phyloP scores from a whole-genome alignment of 768 basidiomycete genomes.

The Leccinum broughii region DNA sequence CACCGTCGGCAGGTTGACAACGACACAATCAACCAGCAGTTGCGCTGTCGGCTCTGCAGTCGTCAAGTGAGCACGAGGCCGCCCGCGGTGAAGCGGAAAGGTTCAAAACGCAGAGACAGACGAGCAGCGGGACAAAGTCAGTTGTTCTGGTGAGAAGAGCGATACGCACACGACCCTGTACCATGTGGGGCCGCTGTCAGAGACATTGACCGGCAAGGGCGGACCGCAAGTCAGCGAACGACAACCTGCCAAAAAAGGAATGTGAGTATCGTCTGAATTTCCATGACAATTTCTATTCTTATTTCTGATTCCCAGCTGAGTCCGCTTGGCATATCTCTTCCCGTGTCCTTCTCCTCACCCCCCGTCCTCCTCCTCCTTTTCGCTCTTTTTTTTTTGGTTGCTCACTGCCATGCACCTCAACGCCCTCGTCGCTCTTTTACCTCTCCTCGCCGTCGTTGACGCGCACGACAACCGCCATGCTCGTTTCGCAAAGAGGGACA shows the following conservation, averaged over 20 bases:
- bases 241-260: background rate
- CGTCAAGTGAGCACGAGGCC: background rate
- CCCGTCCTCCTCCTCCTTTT: background rate
- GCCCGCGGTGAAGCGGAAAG: background rate
- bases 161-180: background rate
- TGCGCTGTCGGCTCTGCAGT: background rate
- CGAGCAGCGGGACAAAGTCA: background rate
- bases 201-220: background rate
- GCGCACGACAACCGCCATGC: slow-evolving; percentile 42
- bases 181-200: background rate
- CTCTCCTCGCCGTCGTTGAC: slow-evolving; percentile 38
- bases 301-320: background rate
- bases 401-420: slow-evolving; percentile 44
- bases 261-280: background rate
- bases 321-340: background rate
- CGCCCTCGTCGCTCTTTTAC: slow-evolving; percentile 46
- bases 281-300: background rate
- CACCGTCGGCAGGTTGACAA: background rate
- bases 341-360: background rate
- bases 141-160: background rate
- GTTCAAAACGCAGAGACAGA: background rate
- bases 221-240: background rate
- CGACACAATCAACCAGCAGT: background rate
- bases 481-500: slow-evolving; percentile 38
- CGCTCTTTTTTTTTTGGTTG: slow-evolving; percentile 7